These are phyloP conservation scores for Malassezia yamatoensis DNA, from an alignment of 1,284 basidiomycete species.

Conservation along the genomic window DNA sequence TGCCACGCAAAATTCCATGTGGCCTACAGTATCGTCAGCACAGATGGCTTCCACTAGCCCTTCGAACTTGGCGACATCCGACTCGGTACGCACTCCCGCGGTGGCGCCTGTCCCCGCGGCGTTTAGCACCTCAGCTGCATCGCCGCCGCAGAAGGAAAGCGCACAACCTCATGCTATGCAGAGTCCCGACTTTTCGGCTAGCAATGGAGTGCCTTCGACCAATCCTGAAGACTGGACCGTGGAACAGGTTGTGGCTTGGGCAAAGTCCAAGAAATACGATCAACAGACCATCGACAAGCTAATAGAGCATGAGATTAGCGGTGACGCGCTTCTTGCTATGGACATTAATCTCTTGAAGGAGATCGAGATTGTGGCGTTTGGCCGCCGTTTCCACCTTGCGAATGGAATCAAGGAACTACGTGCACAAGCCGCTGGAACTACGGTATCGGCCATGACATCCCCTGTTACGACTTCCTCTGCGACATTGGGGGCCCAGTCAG, in stretches of 20 bases:
- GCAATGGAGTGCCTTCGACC: neutral
- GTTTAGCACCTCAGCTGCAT: no score
- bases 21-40: no score
- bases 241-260: constrained; percentile 82
- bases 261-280: constrained; percentile 73
- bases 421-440: constrained; percentile 18
- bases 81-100: no score
- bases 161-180: no score
- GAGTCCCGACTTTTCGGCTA: no score
- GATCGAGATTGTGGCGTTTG: constrained; percentile 86
- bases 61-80: no score
- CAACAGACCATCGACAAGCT: constrained; percentile 70
- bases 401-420: constrained; percentile 85
- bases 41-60: no score
- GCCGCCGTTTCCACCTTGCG: constrained; percentile 82
- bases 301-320: constrained; percentile 79
- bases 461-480: constrained; percentile 1
- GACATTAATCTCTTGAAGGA: constrained; percentile 89
- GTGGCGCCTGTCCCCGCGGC: no score
- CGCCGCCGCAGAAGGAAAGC: no score
- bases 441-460: constrained; percentile 12
- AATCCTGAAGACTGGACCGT: constrained; percentile 69
- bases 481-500: neutral
- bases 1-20: no score
- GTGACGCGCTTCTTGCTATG: constrained; percentile 88